Evolutionary conservation across 2,329 filamentous ascomycete species (phyloP), one percentile per base, ranked within the genome.

Genomic region (Fusarium zealandicum): DNA sequence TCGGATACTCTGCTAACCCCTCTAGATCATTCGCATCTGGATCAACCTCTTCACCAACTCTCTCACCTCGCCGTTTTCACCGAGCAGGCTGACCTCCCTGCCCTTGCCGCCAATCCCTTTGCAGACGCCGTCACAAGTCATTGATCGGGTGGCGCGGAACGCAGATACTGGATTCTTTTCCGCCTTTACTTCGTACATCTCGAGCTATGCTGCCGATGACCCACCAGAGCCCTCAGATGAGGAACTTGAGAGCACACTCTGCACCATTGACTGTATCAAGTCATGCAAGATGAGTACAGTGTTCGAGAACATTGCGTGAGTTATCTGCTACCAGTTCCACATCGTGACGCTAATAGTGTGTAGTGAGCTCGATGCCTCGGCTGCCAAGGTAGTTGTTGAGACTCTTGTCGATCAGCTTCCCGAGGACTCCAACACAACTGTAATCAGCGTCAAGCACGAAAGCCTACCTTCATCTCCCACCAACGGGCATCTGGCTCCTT

Each of bases 121-220:
- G 40, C 93, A 97, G 68, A 91, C 86, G 11, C 93, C 95, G 2
- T 95, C 92, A 9, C 93, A 97, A 70, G 85, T 98, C 41, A 93
- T 99, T 61, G 95, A 98, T 71, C 87, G 93, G 51, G 92, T 88
- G 51, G 82, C 90, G 35, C 90, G 91, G 60, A 80, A 87, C 28
- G 85, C 81, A 52, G 95, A 99, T 22, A 87, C 87, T 3, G 92
- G 95, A 6, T 84, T 99, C 42, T 92, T 99, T 71, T 96, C 93
- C 4, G 92, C 93, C 1, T 91, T 99, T 67, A 96, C 93, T 1
- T 96, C 90, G 5, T 99, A 98, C 69, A 92, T 99, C 27, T 96
- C 93, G n/a, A 98, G 93, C 72, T 98, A 99, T 72, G 95, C 96
- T 35, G 96, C 95, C 10, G 95, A 98, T 73, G 95, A 99, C 69